Evolutionary conservation across 2,329 filamentous ascomycete genomes (phyloP), one percentile per base, ranked within the genome.

Genomic region (Claviceps sp.): DNA sequence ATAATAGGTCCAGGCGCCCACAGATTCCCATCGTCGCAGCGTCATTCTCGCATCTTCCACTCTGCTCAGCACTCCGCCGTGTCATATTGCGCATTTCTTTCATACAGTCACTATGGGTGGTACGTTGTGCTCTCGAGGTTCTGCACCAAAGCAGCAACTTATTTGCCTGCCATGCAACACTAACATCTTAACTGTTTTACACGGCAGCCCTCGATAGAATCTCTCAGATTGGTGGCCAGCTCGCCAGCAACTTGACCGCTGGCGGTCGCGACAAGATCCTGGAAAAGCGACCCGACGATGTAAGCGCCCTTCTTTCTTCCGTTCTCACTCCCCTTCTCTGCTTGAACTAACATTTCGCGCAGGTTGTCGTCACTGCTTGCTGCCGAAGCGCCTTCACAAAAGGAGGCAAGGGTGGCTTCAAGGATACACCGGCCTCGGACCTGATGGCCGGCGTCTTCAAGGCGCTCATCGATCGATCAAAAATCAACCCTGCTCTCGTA

Each of bases 341-440:
- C 9, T 47, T 37, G 46, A 8, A 14, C 63, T 67, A 55, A 67
- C 62, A 49, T 50, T 2, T 55, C 38, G 54, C 41, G n/a, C 49
- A 83, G 79, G 81, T 97, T 59, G 93, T 98, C 63, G 82, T 98
- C 56, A 97, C 93, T 56, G 88, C 86, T 59, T 88, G 86, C 60
- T 86, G 96, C 63, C 88, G 93, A 62, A 95, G 88, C 16, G 81
- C 93, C 62, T 83, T 97, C 70, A 95, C 89, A 59, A 94, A 88
- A 70, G 91, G 89, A 60, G 89, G 90, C 63, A 90, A 89, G 72
- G 93, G 93, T 60, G 85, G 82, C 48, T 93, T 98, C 78, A 97
- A 97, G 75, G 93, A 97, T 71, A 97, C 93, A 8, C 77, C 81
- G 52, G 87, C 86, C 6, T 80, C 88, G 42, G 91, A 97, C 69